Evolutionary conservation across 1,284 basidiomycete species (phyloP), one percentile per base, ranked within the genome.

Genomic region (Takashimella tepidaria): DNA sequence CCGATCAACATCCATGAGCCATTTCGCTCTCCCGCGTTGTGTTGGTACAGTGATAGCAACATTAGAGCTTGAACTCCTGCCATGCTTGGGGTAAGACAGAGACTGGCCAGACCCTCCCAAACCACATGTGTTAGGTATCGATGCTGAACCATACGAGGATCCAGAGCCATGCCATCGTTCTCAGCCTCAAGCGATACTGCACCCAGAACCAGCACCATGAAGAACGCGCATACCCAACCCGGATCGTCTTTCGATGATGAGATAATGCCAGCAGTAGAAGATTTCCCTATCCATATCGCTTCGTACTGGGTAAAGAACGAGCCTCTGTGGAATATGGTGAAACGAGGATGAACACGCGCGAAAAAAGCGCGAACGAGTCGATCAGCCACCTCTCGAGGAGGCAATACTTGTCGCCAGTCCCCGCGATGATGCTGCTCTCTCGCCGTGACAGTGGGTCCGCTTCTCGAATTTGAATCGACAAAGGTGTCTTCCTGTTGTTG

Each of bases 11-110:
- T 50, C 52, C 55, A 62, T 5, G 61, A 58, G 4, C 58, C 50
- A 23, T 60, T 60, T 4, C 61, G 53, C 47, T 62, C 61, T 1
- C 61, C 61, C 0, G 56, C 44, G 45, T 62, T 62, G 54, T 62
- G 58, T 40, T 62, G 55, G 43, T 62, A 62, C 6, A 62, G 50
- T 5, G 56, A 44, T 4, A 62, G 48, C 10, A 62, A 50, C 24
- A 62, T 40, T 10, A 62, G 54, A 5, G 61, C 58, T 43, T 62
- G 61, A 3, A 62, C 55, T 20, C 56, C 58, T 20, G 50, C 25
- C 25, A 62, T 46, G 2, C 51, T 53, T 13, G 61, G 51, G 21
- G 53, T 56, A 3, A 58, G 51, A 20, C 45, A 37, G 4, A 62
- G 22, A 11, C 54, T 51, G 8, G 42, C 58, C 5, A 62, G 52